phyloP scores from a whole-genome alignment of 78 protist species.

The Speleostelium caveatum region DNA sequence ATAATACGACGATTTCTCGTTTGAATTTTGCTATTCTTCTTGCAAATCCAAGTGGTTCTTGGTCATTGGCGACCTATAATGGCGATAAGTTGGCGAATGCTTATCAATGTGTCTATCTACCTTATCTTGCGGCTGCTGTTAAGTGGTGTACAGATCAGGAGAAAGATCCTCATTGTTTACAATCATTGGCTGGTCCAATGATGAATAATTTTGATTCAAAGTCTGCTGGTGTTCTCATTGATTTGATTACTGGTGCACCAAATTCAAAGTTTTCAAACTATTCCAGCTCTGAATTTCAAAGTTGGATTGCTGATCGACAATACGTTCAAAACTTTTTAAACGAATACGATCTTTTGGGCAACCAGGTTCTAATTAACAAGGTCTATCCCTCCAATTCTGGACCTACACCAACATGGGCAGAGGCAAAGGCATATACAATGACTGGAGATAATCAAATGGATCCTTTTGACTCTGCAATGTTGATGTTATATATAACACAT shows the following conservation, averaged over 20 bases:
- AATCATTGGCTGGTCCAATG: slow-evolving; percentile 62
- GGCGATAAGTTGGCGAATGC: slow-evolving; percentile 31
- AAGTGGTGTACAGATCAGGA: slow-evolving; percentile 52
- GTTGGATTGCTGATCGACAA: slow-evolving; percentile 18
- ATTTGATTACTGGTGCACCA: slow-evolving; percentile 50
- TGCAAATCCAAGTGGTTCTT: slow-evolving; percentile 55
- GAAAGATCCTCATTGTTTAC: slow-evolving; percentile 73
- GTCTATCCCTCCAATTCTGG: slow-evolving; percentile 78
- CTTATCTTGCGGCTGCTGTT: slow-evolving; percentile 58
- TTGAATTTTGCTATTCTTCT: slow-evolving; percentile 37
- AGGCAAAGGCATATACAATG: background rate
- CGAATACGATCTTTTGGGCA: slow-evolving; percentile 25
- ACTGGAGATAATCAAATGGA: slow-evolving; percentile 49
- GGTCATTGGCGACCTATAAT: slow-evolving; percentile 63
- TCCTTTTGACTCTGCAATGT: slow-evolving; percentile 46
- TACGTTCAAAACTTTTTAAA: slow-evolving; percentile 28
- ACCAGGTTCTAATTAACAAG: slow-evolving; percentile 61
- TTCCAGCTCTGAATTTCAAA: slow-evolving; percentile 8
- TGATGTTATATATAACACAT: slow-evolving; percentile 38
- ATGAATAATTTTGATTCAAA: slow-evolving; percentile 42
- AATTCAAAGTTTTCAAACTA: slow-evolving; percentile 11
- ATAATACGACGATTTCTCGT: slow-evolving; percentile 20
- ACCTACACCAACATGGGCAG: slow-evolving; percentile 42
- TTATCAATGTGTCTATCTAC: slow-evolving; percentile 25
- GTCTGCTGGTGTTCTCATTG: slow-evolving; percentile 54